Conservation (phyloP, 371 early-diverging fungal species). For the Basidiobolus meristosporus region DNA sequence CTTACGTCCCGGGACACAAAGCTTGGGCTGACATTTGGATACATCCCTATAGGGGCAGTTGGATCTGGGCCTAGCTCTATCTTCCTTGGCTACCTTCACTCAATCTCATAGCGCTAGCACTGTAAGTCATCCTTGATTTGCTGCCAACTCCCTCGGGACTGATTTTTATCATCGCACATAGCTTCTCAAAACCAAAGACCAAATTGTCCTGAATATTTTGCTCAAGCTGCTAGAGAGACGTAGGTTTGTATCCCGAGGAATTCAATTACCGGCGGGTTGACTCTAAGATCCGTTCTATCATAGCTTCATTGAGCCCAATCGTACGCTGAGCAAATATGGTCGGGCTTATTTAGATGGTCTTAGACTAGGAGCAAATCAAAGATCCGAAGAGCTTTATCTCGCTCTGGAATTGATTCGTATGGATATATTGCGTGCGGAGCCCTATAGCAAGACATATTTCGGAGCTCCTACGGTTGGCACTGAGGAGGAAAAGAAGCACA, state of each 20-base stretch:
- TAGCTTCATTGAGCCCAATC: slow-evolving; percentile 7
- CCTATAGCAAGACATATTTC: slow-evolving; percentile 24
- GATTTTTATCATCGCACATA: too few relatives aligned
- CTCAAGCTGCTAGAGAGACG: slow-evolving; percentile 27
- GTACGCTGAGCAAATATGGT: slow-evolving; percentile 7
- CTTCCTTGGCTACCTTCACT: too few relatives aligned
- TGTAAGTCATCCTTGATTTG: too few relatives aligned
- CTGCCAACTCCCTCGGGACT: too few relatives aligned
- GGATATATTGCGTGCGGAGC: slow-evolving; percentile 22
- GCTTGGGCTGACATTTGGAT: too few relatives aligned
- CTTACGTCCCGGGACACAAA: too few relatives aligned
- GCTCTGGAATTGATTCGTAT: slow-evolving; percentile 38
- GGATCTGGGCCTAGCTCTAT: too few relatives aligned
- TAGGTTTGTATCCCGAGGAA: slow-evolving; percentile 4
- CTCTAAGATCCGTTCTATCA: slow-evolving; percentile 7
- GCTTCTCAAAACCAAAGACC: slow-evolving; percentile 18
- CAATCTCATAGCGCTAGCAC: too few relatives aligned
- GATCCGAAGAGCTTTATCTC: slow-evolving; percentile 19
- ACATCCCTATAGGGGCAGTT: too few relatives aligned
- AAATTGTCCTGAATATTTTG: slow-evolving; percentile 23
- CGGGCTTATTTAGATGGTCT: slow-evolving; percentile 7
- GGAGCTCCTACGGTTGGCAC: slow-evolving; percentile 14
- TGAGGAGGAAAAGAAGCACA: slow-evolving; percentile 7
- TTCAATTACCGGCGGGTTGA: slow-evolving; percentile 6
- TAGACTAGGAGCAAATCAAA: slow-evolving; percentile 3